Base-by-base conservation (phyloP, 2,329 filamentous ascomycete species). In the Esteya vermicola region DNA sequence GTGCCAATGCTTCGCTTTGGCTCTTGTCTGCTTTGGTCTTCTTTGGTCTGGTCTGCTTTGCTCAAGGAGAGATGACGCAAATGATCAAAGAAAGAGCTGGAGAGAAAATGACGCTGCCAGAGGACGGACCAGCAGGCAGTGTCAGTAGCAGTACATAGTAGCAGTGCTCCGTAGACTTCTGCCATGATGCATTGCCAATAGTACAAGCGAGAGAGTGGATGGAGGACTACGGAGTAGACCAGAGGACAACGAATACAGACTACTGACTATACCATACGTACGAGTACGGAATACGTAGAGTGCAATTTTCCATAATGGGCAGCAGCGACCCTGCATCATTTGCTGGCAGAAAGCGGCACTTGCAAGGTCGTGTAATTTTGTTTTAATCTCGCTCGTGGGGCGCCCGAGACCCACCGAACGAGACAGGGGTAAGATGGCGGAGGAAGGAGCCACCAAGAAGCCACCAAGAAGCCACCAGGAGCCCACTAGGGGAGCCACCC, bases 381-480 rank as follows among this genome's bases (percentile, higher is more conserved):
- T 43, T 43, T 45, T 47, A 47, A 47, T 47, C 43, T 45, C 41
- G 39, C 31, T 41, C 45, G 38, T 47, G 45, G 45, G 43, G 41
- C 43, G 36, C 31, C 20, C 2, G 10, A 9, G 45, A 26, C 33
- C 45, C 45, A 47, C 45, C 43, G 12, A 33, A 36, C 16, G 9
- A 10, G 28, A 42, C 40, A 41, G 41, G 43, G 42, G 36, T 30
- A 19, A 25, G 36, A 22, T n/a, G 20, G 32, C n/a, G 7, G 36
- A 18, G 18, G 19, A 22, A 13, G 21, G 12, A 36, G 26, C 36
- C 26, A 41, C 28, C 20, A 18, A 22, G 38, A 34, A 20, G 34
- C 34, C n/a, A n/a, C n/a, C n/a, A n/a, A n/a, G n/a, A n/a, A n/a
- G n/a, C n/a, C n/a, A n/a, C n/a, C n/a, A n/a, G n/a, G n/a, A n/a